Evolutionary conservation across 2,329 filamentous ascomycete genomes (phyloP), one percentile per base, ranked within the genome.

Genomic region (Raffaelea arxii): DNA sequence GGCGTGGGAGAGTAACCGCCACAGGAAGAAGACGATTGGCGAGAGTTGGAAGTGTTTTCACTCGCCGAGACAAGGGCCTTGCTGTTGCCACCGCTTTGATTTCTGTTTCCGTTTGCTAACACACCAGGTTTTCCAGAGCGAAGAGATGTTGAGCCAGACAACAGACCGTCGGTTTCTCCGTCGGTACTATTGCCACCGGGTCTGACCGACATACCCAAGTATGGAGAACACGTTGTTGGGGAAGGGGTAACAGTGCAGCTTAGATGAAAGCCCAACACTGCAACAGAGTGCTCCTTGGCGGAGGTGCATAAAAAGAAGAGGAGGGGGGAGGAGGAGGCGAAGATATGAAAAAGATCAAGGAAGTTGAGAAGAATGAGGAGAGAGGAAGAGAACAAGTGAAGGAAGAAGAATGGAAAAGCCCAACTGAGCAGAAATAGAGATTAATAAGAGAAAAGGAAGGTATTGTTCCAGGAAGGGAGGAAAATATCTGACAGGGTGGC

Each of bases 181-280:
- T 24, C 40, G 6, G 40, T 16, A 41, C 12, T 41, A 22, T 41
- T 41, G 38, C 21, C 18, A 41, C 68, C 9, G 9, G 27, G 27
- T 30, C 27, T 30, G 27, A 30, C 27, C 27, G 27, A 30, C 27
- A 30, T 30, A 16, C 9, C 27, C 16, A 30, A 9, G 27, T 16
- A n/a, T n/a, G n/a, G n/a, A n/a, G n/a, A n/a, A n/a, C n/a, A n/a
- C n/a, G n/a, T n/a, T n/a, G n/a, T n/a, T n/a, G n/a, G n/a, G n/a
- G n/a, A n/a, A n/a, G n/a, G n/a, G n/a, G n/a, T n/a, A n/a, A n/a
- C n/a, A n/a, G n/a, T n/a, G n/a, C n/a, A n/a, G n/a, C n/a, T n/a
- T n/a, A 30, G 16, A 30, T 30, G 27, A 9, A 30, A 30, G 27
- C 16, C 9, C 27, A 30, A 30, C 27, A 30, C 9, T 9, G 16